Evolutionary conservation across 306 rosid species (phyloP).

Genomic region (Sphenostylis stenocarpa): DNA sequence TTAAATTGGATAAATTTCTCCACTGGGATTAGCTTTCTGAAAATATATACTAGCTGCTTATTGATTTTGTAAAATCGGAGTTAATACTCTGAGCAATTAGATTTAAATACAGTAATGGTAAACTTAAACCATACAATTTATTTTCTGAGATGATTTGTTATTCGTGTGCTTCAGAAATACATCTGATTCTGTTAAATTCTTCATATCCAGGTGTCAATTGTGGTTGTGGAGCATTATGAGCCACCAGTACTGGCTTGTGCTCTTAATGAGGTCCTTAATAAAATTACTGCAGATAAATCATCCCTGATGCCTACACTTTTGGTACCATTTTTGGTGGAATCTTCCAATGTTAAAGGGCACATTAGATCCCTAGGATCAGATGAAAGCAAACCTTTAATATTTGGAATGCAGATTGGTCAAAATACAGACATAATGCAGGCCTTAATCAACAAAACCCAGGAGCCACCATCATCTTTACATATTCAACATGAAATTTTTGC

Average conservation of each 20-base stretch:
- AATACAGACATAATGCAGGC: constrained; percentile 48
- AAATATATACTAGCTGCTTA: not conserved
- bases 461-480: constrained; percentile 48
- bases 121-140: not conserved
- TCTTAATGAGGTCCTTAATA: constrained; percentile 60
- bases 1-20: not conserved
- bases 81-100: not conserved
- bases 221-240: constrained; percentile 64
- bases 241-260: constrained; percentile 79
- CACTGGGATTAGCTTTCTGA: constrained; percentile 2
- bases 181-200: constrained; percentile 23
- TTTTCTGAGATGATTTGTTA: not conserved
- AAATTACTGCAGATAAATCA: constrained; percentile 41
- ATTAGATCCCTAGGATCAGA: constrained; percentile 38
- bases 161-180: not conserved
- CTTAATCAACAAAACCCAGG: constrained; percentile 50
- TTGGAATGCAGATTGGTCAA: constrained; percentile 58
- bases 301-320: constrained; percentile 55
- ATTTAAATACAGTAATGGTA: not conserved
- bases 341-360: constrained; percentile 64
- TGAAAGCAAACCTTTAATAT: constrained; percentile 39
- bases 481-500: constrained; percentile 67
- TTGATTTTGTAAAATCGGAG: not conserved
- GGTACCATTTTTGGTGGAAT: constrained; percentile 56
- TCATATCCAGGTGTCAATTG: constrained; percentile 60